Percentiles rank a stretch among this genome's conserved stretches.
Evolutionary conservation across 2,329 filamentous ascomycete genomes (phyloP).

Genomic region (Talaromyces sp.): DNA sequence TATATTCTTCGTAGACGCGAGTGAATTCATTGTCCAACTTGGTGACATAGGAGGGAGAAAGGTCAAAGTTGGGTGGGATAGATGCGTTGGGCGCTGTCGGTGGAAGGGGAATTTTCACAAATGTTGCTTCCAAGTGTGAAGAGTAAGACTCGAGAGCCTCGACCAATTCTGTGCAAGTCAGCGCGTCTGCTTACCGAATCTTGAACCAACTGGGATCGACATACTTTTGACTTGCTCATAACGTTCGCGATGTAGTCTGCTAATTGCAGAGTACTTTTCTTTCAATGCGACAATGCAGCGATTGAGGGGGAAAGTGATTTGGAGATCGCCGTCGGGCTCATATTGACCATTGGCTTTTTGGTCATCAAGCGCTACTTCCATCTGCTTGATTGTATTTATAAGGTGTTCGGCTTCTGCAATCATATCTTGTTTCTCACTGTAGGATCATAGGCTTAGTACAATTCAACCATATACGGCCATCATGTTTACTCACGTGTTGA

Average conservation of each 20-base stretch:
- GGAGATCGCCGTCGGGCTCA: conserved; percentile 62
- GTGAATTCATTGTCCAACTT: conserved; percentile 88
- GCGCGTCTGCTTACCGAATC: conserved; percentile 10
- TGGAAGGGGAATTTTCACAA: conserved; percentile 79
- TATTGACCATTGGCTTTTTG: conserved; percentile 62
- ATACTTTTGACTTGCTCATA: conserved; percentile 93
- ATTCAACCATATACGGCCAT: neutral
- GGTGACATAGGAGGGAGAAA: conserved; percentile 85
- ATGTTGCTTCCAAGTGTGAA: conserved; percentile 85
- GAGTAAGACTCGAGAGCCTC: conserved; percentile 94
- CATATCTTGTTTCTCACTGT: conserved; percentile 80
- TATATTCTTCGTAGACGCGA: conserved; percentile 94
- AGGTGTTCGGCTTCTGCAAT: conserved; percentile 84
- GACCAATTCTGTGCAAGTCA: conserved; percentile 68
- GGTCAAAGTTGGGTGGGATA: conserved; percentile 78
- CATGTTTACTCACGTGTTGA: conserved; percentile 57
- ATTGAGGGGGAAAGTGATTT: conserved; percentile 77
- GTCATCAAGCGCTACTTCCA: conserved; percentile 87
- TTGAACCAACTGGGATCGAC: conserved; percentile 30
- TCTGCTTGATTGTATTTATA: conserved; percentile 82
- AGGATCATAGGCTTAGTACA: neutral
- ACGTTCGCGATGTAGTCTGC: conserved; percentile 80
- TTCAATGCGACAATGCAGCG: conserved; percentile 75
- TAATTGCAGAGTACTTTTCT: conserved; percentile 78
- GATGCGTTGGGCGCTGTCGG: conserved; percentile 74